Conservation (phyloP, 768 basidiomycete species). For the Mycena galopus region DNA sequence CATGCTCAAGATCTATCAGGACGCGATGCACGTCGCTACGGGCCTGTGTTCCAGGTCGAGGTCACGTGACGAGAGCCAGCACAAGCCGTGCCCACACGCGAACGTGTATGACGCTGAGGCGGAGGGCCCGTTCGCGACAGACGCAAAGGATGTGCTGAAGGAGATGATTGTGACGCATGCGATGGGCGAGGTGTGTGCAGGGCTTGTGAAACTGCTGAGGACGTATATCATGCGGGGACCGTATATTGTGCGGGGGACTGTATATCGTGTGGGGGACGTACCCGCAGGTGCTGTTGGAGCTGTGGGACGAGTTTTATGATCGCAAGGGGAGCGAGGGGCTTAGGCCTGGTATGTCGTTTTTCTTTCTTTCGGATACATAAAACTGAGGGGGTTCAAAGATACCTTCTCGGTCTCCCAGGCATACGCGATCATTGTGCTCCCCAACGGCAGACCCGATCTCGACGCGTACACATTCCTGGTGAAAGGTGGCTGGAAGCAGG, state of each 20-base stretch:
- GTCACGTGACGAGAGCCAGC: constrained; percentile 68
- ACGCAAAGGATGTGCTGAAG: constrained; percentile 82
- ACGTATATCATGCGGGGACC: too few species aligned
- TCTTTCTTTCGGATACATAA: not conserved
- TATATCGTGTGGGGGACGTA: constrained; percentile 90
- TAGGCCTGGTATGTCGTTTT: constrained; percentile 78
- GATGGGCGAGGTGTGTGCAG: constrained; percentile 81
- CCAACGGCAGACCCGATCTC: constrained; percentile 91
- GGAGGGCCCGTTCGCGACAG: constrained; percentile 78
- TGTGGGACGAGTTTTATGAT: constrained; percentile 90
- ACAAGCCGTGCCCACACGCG: constrained; percentile 28
- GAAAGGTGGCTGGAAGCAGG: constrained; percentile 86
- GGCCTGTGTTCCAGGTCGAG: constrained; percentile 97
- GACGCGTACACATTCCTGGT: constrained; percentile 81
- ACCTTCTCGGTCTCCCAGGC: constrained; percentile 80
- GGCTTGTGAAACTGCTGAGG: constrained; percentile 86
- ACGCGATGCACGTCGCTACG: constrained; percentile 86
- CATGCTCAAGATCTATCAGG: constrained; percentile 93
- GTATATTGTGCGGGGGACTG: too few species aligned
- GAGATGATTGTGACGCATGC: constrained; percentile 83
- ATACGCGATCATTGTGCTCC: constrained; percentile 93
- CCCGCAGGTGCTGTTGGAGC: constrained; percentile 78
- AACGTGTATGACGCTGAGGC: constrained; percentile 46
- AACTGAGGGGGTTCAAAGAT: constrained; percentile 58
- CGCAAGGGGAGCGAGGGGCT: constrained; percentile 86